phyloP scores from a whole-genome alignment of 2,329 filamentous ascomycete genomes.

The Ophiostoma sp. region DNA sequence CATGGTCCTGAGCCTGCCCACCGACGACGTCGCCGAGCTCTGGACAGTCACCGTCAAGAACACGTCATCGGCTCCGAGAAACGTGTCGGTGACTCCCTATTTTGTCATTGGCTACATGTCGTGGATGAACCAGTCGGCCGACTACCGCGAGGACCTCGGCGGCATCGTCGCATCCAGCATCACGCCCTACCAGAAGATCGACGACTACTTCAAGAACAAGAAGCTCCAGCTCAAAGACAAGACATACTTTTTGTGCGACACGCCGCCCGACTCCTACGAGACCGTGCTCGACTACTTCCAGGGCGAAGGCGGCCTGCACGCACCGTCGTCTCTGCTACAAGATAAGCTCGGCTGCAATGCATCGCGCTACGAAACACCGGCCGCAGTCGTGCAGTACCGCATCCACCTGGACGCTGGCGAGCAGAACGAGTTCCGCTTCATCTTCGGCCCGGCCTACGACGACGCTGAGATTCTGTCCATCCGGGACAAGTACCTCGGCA shows the following conservation, averaged over 20 bases:
- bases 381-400: neutral
- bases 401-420: neutral
- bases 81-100: conserved; percentile 50
- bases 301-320: conserved; percentile 51
- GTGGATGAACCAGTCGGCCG: conserved; percentile 56
- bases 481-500: neutral
- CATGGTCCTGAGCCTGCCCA: conserved; percentile 48
- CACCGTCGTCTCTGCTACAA: conserved; percentile 28
- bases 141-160: conserved; percentile 44
- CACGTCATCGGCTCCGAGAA: conserved; percentile 40
- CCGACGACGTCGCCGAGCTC: conserved; percentile 50
- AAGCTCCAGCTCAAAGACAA: conserved; percentile 50
- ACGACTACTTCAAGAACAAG: conserved; percentile 54
- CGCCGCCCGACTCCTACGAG: conserved; percentile 47
- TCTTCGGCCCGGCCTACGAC: neutral
- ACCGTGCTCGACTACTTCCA: conserved; percentile 48
- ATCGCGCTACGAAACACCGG: neutral
- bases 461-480: neutral
- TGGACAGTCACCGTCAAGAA: conserved; percentile 52
- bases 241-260: conserved; percentile 53
- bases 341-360: conserved; percentile 2
- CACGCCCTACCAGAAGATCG: conserved; percentile 53
- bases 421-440: neutral
- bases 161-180: conserved; percentile 49
- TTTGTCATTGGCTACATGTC: conserved; percentile 57